A percentile compares a stretch with the other conserved stretches of the same genome.
phyloP scores from a whole-genome alignment of 345 rosid genomes.

The Arabidopsis thaliana region DNA sequence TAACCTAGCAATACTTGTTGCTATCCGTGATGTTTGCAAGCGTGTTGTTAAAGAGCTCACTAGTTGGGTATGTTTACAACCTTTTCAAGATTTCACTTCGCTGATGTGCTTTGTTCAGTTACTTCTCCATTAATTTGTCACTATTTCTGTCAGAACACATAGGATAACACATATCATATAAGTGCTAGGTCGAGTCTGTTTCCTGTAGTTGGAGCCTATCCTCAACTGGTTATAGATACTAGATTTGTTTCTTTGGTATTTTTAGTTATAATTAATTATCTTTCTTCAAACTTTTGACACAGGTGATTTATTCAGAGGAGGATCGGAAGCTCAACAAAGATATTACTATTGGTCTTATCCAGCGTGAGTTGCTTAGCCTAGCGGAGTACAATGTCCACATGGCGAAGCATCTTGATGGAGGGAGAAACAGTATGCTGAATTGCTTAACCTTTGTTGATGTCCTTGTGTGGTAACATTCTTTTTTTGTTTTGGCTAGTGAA shows the following conservation, averaged over 20 bases:
- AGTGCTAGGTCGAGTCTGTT: background rate
- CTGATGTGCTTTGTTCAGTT: conserved; percentile 7
- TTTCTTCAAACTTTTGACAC: conserved; percentile 32
- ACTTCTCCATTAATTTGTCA: conserved; percentile 1
- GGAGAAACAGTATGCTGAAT: conserved; percentile 79
- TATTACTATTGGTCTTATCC: conserved; percentile 83
- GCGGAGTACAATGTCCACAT: conserved; percentile 94
- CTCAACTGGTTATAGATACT: background rate
- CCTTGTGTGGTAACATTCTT: background rate
- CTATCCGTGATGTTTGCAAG: conserved; percentile 95
- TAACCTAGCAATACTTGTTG: conserved; percentile 83
- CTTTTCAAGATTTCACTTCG: conserved; percentile 14
- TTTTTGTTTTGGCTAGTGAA: background rate
- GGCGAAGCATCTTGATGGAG: conserved; percentile 95
- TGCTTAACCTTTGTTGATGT: background rate
- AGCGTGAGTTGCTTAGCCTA: conserved; percentile 82
- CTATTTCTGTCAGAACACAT: conserved; percentile 11
- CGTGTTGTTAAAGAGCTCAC: conserved; percentile 95
- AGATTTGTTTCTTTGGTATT: conserved; percentile 1
- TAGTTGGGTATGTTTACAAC: conserved; percentile 77
- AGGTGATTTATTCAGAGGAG: conserved; percentile 96
- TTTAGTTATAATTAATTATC: conserved; percentile 17
- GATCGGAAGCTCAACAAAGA: conserved; percentile 94
- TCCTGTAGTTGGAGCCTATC: conserved; percentile 15
- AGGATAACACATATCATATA: background rate